Percentiles rank a stretch among this genome's conserved stretches.
Conservation (phyloP, 768 basidiomycete genomes). For the Termitomyces titanicus region DNA sequence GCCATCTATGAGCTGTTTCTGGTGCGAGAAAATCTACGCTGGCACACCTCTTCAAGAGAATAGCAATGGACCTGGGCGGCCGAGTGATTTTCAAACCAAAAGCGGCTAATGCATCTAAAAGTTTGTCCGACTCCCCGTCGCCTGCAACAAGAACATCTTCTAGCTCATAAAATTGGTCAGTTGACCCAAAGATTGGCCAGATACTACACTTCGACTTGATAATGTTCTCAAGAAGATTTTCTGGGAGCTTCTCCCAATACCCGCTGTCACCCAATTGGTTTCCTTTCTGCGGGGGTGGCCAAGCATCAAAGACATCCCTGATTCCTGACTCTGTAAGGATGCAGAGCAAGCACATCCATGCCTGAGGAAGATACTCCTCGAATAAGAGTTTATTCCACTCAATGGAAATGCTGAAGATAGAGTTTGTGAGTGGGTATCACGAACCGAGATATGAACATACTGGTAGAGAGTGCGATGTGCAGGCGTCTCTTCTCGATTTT, state of each 20-base stretch:
- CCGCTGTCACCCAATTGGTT: constrained; percentile 34
- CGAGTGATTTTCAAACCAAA: constrained; percentile 31
- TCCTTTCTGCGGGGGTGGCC: constrained; percentile 32
- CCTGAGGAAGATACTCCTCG: constrained; percentile 38
- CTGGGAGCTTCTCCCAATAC: constrained; percentile 35
- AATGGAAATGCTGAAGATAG: constrained; percentile 32
- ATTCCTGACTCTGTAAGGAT: constrained; percentile 22
- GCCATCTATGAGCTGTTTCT: constrained; percentile 20
- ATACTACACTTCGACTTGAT: constrained; percentile 21
- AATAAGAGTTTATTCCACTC: constrained; percentile 49
- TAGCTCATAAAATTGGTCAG: constrained; percentile 6
- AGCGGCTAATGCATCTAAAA: constrained; percentile 26
- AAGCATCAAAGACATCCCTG: constrained; percentile 31
- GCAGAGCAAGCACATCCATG: constrained; percentile 36
- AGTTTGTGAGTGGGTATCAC: background rate
- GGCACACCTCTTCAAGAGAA: constrained; percentile 18
- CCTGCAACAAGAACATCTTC: constrained; percentile 25
- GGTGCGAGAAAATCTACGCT: constrained; percentile 23
- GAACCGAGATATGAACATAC: constrained; percentile 23
- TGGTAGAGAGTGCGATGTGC: constrained; percentile 35
- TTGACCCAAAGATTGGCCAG: constrained; percentile 30
- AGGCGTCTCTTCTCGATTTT: constrained; percentile 36
- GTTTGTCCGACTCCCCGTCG: constrained; percentile 8
- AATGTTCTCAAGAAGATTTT: constrained; percentile 24
- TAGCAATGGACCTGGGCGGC: constrained; percentile 31